A percentile compares a stretch with the other conserved stretches of the same genome.
phyloP scores from a whole-genome alignment of 768 basidiomycete species.

The Asterophora lycoperdoides region DNA sequence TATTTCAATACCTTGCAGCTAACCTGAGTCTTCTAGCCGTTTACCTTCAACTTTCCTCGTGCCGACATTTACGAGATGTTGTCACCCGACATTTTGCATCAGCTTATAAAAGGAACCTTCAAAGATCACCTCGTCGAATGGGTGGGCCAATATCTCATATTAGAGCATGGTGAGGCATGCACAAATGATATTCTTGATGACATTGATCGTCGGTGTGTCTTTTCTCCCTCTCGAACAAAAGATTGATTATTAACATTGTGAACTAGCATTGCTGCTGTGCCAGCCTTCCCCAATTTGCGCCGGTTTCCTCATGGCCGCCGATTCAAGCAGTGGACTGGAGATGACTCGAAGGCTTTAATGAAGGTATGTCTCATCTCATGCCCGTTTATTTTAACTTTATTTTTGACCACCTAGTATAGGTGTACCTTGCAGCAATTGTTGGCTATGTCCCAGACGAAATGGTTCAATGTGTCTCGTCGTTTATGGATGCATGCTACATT shows the following conservation, averaged over 20 bases:
- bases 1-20: background rate
- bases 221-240: too few species aligned
- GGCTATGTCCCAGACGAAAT: slow-evolving; percentile 12
- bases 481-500: slow-evolving; percentile 28
- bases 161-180: background rate
- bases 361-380: background rate
- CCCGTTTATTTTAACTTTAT: slow-evolving; percentile 9
- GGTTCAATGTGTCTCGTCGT: slow-evolving; percentile 12
- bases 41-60: background rate
- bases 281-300: background rate
- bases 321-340: background rate
- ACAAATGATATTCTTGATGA: background rate
- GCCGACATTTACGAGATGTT: too few species aligned
- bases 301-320: background rate
- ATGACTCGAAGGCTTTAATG: background rate
- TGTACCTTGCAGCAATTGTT: slow-evolving; percentile 9
- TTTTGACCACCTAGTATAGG: slow-evolving; percentile 11
- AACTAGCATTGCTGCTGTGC: background rate
- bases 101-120: too few species aligned
- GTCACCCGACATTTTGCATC: background rate
- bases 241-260: slow-evolving; percentile 19
- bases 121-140: background rate
- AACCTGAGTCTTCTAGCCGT: background rate
- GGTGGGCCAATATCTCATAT: background rate
- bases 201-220: background rate